phyloP scores from a whole-genome alignment of 129 eudicot species.

The Erigeron canadensis region DNA sequence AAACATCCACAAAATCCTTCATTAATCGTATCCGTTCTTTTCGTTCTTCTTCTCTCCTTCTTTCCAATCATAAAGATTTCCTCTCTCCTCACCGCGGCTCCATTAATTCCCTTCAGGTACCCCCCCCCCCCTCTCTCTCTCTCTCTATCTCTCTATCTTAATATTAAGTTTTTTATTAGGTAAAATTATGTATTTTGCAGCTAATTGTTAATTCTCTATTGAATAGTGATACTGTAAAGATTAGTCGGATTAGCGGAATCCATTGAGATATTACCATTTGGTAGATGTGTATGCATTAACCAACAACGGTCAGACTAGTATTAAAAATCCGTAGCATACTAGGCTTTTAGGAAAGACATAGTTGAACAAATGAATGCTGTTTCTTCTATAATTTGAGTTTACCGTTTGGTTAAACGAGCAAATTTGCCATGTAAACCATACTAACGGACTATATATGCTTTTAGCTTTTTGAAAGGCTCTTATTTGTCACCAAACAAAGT shows the following conservation, averaged over 20 bases:
- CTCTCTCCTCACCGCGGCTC: constrained; percentile 96
- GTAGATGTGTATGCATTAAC: background rate
- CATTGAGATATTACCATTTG: background rate
- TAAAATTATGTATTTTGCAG: background rate
- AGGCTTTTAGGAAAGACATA: background rate
- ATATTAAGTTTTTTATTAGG: constrained; percentile 2
- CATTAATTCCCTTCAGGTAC: constrained; percentile 90
- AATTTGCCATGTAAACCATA: no score
- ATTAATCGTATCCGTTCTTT: constrained; percentile 54
- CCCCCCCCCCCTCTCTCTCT: background rate
- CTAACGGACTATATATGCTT: background rate
- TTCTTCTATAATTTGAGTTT: no score
- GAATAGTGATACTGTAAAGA: background rate
- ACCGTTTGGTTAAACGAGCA: no score
- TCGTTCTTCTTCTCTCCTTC: constrained; percentile 63
- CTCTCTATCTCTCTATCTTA: background rate
- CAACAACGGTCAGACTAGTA: background rate
- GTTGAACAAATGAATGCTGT: background rate
- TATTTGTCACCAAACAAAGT: no score
- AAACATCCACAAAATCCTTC: constrained; percentile 65
- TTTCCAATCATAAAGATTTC: constrained; percentile 86
- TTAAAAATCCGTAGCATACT: background rate
- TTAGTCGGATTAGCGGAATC: background rate
- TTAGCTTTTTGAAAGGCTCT: background rate
- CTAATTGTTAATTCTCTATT: background rate